Evolutionary conservation across 2,329 filamentous ascomycete genomes (phyloP).

Genomic region (Penicillium psychrosexuale): DNA sequence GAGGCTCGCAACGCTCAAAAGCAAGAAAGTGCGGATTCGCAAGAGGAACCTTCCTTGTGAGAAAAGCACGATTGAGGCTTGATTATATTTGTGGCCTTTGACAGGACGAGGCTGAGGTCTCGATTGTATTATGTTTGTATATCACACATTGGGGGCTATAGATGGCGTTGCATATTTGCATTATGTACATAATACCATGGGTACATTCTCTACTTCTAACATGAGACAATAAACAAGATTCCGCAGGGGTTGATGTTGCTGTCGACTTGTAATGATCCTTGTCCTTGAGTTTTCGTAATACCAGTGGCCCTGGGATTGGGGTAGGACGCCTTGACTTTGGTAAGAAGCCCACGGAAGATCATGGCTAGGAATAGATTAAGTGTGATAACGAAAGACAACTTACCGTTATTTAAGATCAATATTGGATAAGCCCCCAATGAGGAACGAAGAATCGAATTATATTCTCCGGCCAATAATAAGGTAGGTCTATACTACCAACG

Average conservation of each 20-base stretch:
- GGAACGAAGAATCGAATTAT: background rate
- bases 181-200: conserved; percentile 16
- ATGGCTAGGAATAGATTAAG: too few species aligned
- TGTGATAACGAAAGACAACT: too few species aligned
- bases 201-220: conserved; percentile 9
- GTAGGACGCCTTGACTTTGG: too few species aligned
- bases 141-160: conserved; percentile 13
- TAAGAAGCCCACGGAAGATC: too few species aligned
- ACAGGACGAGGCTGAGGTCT: background rate
- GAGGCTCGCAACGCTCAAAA: background rate
- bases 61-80: background rate
- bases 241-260: background rate
- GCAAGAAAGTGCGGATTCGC: background rate
- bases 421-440: too few species aligned
- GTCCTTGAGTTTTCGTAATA: too few species aligned
- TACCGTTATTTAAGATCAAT: too few species aligned
- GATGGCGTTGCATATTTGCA: conserved; percentile 18
- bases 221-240: background rate
- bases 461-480: background rate
- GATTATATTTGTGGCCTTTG: background rate
- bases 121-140: conserved; percentile 21
- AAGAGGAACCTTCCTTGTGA: background rate
- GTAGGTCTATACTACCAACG: background rate
- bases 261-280: background rate
- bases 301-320: too few species aligned